Percentiles rank a stretch among this genome's conserved stretches.
These are phyloP conservation scores for Skeletonema potamos DNA, from an alignment of 108 stramenopile species.

Conservation along the genomic window DNA sequence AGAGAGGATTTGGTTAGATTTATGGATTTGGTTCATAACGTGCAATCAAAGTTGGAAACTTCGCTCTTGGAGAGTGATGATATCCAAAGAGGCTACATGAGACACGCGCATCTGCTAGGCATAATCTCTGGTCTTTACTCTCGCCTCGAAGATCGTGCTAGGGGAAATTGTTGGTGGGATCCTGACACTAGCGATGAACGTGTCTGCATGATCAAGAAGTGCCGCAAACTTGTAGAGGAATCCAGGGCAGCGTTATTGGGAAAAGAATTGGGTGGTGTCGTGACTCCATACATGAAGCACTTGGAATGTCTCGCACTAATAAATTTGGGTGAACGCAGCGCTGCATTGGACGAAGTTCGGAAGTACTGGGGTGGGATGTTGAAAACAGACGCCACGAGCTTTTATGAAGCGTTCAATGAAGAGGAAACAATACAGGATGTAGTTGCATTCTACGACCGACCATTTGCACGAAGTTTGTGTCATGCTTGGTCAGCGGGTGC, in stretches of 20 bases:
- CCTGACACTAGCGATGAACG: constrained; percentile 27
- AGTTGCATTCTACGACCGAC: constrained; percentile 30
- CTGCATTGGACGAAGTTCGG: constrained; percentile 19
- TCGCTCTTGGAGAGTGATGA: constrained; percentile 14
- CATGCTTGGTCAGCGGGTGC: constrained; percentile 48
- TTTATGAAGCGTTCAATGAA: constrained; percentile 42
- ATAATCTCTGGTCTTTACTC: constrained; percentile 36
- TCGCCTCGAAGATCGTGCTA: constrained; percentile 37
- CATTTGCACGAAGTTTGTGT: constrained; percentile 36
- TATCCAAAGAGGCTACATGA: constrained; percentile 13
- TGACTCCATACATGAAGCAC: constrained; percentile 45
- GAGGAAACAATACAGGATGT: constrained; percentile 20
- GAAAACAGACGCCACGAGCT: constrained; percentile 32
- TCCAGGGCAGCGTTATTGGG: constrained; percentile 15
- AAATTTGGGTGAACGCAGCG: constrained; percentile 8
- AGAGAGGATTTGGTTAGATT: background rate
- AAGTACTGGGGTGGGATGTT: constrained; percentile 48
- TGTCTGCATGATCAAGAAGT: background rate
- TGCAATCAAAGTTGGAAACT: constrained; percentile 18
- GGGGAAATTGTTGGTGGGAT: constrained; percentile 32
- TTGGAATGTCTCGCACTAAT: constrained; percentile 32
- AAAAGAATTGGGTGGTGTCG: constrained; percentile 4
- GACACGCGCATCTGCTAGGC: constrained; percentile 35
- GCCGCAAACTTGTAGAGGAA: constrained; percentile 12
- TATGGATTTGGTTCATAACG: background rate